A percentile compares a stretch with the other conserved stretches of the same genome.
Conservation (phyloP, 2,329 filamentous ascomycete genomes). For the Clonostachys solani region DNA sequence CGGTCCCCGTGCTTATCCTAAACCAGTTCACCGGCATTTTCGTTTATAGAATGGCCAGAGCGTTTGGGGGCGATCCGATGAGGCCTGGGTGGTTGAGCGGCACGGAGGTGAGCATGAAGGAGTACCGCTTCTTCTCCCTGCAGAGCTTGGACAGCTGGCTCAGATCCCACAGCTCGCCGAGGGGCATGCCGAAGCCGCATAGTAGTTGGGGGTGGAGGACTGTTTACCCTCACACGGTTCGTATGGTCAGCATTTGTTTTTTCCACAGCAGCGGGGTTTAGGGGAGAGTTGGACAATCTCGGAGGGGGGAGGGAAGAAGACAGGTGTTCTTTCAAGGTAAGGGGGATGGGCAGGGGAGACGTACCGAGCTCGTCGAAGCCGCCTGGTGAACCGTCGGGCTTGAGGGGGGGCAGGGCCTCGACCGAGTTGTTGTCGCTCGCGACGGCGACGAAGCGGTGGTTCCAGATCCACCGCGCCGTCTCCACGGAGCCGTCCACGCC, state of each 20-base stretch:
- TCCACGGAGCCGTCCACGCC: constrained; percentile 42
- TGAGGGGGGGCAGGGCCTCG: constrained; percentile 56
- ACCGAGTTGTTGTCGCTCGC: constrained; percentile 60
- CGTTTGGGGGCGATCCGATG: constrained; percentile 42
- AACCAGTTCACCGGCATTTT: no score
- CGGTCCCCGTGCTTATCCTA: no score
- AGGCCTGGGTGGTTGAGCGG: constrained; percentile 16
- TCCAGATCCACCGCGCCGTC: constrained; percentile 63
- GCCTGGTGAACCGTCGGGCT: constrained; percentile 28
- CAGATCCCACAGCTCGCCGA: constrained; percentile 20
- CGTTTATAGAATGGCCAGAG: constrained; percentile 36
- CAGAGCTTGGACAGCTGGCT: constrained; percentile 12
- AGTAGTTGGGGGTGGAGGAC: no score
- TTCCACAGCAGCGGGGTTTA: constrained; percentile 40
- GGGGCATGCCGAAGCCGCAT: constrained; percentile 25
- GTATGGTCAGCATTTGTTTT: no score
- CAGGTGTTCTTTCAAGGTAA: no score
- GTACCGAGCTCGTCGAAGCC: constrained; percentile 29
- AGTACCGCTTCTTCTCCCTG: constrained; percentile 6
- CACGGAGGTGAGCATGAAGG: constrained; percentile 10
- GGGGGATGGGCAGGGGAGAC: constrained; percentile 5
- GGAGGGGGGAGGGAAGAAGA: not conserved
- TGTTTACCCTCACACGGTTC: no score
- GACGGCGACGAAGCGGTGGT: constrained; percentile 63
- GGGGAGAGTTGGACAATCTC: constrained; percentile 39